Conservation (phyloP, 1,139 yeast genomes). For the Meyerozyma carpophila region DNA sequence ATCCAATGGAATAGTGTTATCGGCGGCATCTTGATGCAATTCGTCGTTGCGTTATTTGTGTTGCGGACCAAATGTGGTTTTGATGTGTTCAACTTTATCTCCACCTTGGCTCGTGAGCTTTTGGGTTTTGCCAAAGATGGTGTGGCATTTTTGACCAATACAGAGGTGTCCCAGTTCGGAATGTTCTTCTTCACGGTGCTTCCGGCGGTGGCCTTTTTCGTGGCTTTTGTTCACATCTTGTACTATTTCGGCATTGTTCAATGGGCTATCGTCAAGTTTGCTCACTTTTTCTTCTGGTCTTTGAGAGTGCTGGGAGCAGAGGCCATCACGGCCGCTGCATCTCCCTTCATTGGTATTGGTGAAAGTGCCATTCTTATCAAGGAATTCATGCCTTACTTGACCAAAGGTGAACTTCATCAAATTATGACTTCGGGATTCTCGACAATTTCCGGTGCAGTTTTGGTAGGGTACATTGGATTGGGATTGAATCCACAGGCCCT, state of each 20-base stretch:
- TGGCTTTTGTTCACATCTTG: conserved; percentile 58
- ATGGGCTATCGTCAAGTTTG: conserved; percentile 58
- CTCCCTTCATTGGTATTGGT: conserved; percentile 68
- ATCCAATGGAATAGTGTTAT: conserved; percentile 61
- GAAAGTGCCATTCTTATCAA: conserved; percentile 61
- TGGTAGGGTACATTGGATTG: conserved; percentile 60
- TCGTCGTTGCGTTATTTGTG: conserved; percentile 78
- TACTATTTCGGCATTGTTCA: conserved; percentile 58
- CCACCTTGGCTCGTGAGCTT: conserved; percentile 53
- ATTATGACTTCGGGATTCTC: conserved; percentile 65
- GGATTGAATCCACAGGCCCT: conserved; percentile 63
- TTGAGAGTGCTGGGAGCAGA: conserved; percentile 62
- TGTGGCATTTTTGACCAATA: conserved; percentile 53
- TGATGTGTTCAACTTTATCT: conserved; percentile 60
- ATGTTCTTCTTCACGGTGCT: conserved; percentile 57
- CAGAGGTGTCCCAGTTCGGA: conserved; percentile 32
- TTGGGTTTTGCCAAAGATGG: conserved; percentile 60
- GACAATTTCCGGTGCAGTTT: conserved; percentile 62
- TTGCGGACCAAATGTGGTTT: conserved; percentile 75
- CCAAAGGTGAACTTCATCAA: conserved; percentile 62
- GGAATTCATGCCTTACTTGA: conserved; percentile 56
- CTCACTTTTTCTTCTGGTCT: conserved; percentile 58
- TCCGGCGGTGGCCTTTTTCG: conserved; percentile 62
- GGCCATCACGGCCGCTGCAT: conserved; percentile 64
- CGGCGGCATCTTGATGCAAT: conserved; percentile 83